Evolutionary conservation across 768 basidiomycete species (phyloP), one percentile per base, ranked within the genome.

Genomic region (Tephrocybe sp.): DNA sequence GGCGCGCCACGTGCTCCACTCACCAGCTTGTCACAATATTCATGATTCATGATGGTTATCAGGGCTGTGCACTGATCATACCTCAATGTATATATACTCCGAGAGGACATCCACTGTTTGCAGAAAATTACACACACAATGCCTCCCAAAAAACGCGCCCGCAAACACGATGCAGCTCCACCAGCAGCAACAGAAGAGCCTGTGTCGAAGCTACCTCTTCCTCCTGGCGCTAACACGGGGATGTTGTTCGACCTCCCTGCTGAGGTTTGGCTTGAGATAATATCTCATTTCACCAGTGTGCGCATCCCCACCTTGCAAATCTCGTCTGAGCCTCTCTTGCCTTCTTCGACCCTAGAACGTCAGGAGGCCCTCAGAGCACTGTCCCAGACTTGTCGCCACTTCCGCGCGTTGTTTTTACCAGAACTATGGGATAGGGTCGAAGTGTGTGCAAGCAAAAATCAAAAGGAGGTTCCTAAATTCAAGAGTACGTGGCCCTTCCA

Each of bases 341-440:
- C 65, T n/a, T 30, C 50, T 6, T 43, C 45, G 2, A 61, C 64
- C 52, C 59, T 63, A 20, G 62, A 59, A 25, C 65, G 68, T 18
- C 58, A 60, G n/a, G 60, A 68, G 25, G 56, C 53, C 8, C 58
- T 72, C 12, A 62, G 69, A 1, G 62, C 67, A 3, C 62, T 72
- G 5, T 72, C 72, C 0, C 72, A 72, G 48, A 69, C 69, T 0
- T 69, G 68, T 48, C 55, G 49, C 18, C 40, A 54, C 0, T 65
- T 68, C 39, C 60, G 71, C 9, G 30, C 45, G 1, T 42, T 65
- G 0, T 71, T 70, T 39, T 56, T 68, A 3, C 65, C 65, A 1
- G 45, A 67, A 39, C 44, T 66, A 0, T 73, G 67, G 68, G 61
- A 68, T 41, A 53, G 63, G 9, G 54, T 72, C 23, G 65, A 71